Evolutionary conservation across 495 filamentous ascomycete species (phyloP).

Genomic region (Neurospora pannonica): DNA sequence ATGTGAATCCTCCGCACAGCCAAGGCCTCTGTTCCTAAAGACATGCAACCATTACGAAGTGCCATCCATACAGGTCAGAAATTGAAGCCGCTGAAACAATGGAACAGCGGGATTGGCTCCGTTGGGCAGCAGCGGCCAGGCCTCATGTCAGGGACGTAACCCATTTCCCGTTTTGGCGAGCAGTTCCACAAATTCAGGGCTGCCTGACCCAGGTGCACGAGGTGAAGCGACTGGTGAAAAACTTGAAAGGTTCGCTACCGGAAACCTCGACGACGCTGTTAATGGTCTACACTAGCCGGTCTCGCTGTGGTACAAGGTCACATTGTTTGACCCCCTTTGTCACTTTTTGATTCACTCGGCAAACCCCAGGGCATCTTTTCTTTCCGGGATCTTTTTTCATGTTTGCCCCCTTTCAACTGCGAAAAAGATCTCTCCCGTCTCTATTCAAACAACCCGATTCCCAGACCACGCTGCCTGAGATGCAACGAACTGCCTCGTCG

Average conservation of each 20-base stretch:
- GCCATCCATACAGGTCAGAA: not conserved
- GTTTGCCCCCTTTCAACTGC: not conserved
- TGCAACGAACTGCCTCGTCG: not conserved
- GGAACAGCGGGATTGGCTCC: not conserved
- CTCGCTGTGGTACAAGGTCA: too few relatives aligned
- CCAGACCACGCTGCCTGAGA: not conserved
- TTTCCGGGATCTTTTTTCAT: not conserved
- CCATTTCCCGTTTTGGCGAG: not conserved
- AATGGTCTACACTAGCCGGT: too few relatives aligned
- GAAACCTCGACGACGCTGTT: not conserved
- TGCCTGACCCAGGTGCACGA: not conserved
- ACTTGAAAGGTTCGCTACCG: not conserved
- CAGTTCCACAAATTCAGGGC: not conserved
- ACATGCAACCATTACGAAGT: not conserved
- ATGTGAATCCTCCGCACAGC: not conserved
- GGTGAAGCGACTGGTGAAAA: not conserved
- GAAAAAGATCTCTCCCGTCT: not conserved
- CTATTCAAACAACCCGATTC: not conserved
- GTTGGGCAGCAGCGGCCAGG: not conserved
- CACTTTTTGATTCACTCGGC: not conserved
- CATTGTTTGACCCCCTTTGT: not conserved
- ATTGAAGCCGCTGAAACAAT: not conserved
- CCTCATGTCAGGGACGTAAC: not conserved
- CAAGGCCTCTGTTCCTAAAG: not conserved
- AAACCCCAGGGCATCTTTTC: not conserved